Percentiles rank a stretch among this genome's conserved stretches.
Evolutionary conservation across 768 basidiomycete genomes (phyloP).

Genomic region (Mrakia gelida): DNA sequence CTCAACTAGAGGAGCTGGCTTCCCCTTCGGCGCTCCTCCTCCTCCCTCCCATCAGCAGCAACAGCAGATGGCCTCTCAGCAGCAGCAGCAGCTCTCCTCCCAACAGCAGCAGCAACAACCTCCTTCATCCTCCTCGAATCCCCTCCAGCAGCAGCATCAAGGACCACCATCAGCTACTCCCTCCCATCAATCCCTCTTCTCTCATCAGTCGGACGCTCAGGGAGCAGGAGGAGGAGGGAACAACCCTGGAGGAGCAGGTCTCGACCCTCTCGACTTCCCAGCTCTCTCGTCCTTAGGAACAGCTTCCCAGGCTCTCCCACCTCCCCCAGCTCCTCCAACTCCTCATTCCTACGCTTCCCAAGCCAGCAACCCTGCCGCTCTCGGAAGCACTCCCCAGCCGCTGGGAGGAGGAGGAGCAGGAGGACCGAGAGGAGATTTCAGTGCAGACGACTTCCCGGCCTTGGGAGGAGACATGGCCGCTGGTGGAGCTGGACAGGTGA

Average conservation of each 20-base stretch:
- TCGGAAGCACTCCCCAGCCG: slow-evolving; percentile 10
- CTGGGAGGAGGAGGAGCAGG: slow-evolving; percentile 7
- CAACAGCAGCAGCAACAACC: slow-evolving; percentile 26
- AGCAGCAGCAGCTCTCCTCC: slow-evolving; percentile 14
- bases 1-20: background rate
- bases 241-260: slow-evolving; percentile 10
- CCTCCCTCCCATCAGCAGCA: slow-evolving; percentile 18
- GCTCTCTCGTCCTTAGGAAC: slow-evolving; percentile 22
- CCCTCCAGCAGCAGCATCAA: slow-evolving; percentile 14
- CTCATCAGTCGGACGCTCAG: slow-evolving; percentile 12
- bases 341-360: slow-evolving; percentile 30
- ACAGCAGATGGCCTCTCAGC: slow-evolving; percentile 4
- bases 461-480: slow-evolving; percentile 23
- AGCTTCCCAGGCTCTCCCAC: slow-evolving; percentile 16
- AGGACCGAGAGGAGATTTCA: slow-evolving; percentile 23
- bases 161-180: slow-evolving; percentile 31
- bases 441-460: slow-evolving; percentile 32
- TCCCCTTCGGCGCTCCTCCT: slow-evolving; percentile 21
- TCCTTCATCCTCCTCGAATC: slow-evolving; percentile 3
- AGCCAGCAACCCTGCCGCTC: slow-evolving; percentile 11
- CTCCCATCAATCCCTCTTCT: slow-evolving; percentile 33
- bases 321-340: slow-evolving; percentile 19
- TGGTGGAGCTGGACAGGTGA: slow-evolving; percentile 11
- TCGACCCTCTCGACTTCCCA: slow-evolving; percentile 23
- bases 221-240: slow-evolving; percentile 1